These are phyloP conservation scores for Sphaerulina populicola DNA, from an alignment of 2,329 filamentous ascomycete species.

Conservation along the genomic window DNA sequence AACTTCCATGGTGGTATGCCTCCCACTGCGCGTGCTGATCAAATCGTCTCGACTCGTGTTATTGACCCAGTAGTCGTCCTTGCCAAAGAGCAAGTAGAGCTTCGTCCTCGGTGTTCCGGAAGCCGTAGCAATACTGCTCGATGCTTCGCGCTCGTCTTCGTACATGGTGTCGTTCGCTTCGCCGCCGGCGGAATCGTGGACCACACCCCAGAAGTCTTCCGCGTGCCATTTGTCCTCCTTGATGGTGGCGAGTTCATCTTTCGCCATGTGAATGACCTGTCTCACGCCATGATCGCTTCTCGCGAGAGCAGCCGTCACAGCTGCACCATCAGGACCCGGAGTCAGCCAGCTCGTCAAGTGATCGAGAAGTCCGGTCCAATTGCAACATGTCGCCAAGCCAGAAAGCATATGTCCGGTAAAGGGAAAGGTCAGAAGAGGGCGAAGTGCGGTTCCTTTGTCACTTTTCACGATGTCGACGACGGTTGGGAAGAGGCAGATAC, in stretches of 20 bases:
- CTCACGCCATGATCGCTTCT: conserved; percentile 43
- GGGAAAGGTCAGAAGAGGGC: not conserved
- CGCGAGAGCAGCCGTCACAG: conserved; percentile 45
- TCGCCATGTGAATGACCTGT: conserved; percentile 52
- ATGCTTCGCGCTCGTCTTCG: not conserved
- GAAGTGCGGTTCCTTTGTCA: conserved; percentile 32
- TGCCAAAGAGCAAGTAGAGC: conserved; percentile 52
- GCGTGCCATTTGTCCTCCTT: conserved; percentile 52
- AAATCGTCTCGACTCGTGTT: conserved; percentile 50
- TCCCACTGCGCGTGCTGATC: conserved; percentile 36
- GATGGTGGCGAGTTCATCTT: conserved; percentile 51
- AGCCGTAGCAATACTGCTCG: not conserved
- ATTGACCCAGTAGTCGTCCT: conserved; percentile 55
- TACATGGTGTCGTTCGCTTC: not conserved
- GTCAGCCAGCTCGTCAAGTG: conserved; percentile 1
- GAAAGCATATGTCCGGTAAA: conserved; percentile 31
- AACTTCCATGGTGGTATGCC: conserved; percentile 46
- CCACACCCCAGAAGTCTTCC: conserved; percentile 51
- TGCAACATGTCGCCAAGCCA: conserved; percentile 38
- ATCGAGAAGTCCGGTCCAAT: conserved; percentile 33
- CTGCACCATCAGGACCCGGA: conserved; percentile 32
- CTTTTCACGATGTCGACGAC: conserved; percentile 42
- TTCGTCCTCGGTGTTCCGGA: conserved; percentile 33
- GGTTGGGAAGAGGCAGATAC: conserved; percentile 41
- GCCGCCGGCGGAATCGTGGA: not conserved